Evolutionary conservation across 345 rosid genomes (phyloP).

Genomic region (Dovyalis caffra): DNA sequence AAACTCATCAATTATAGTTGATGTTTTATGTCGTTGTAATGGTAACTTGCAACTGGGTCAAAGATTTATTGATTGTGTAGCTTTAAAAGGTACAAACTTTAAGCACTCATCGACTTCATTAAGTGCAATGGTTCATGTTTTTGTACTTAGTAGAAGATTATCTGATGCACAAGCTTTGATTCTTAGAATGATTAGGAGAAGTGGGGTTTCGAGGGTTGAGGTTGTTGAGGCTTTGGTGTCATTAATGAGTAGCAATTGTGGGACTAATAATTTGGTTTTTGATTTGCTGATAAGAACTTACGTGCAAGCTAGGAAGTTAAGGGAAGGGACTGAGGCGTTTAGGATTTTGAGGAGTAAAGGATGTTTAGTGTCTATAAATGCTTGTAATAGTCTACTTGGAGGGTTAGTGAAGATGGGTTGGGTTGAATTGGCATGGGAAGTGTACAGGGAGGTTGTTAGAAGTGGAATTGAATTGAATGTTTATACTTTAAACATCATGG

Average conservation of each 20-base stretch:
- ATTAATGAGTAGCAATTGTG: slow-evolving; percentile 25
- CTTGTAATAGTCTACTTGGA: slow-evolving; percentile 69
- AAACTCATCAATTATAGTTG: slow-evolving; percentile 47
- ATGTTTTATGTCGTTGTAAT: slow-evolving; percentile 53
- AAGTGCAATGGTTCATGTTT: slow-evolving; percentile 61
- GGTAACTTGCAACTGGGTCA: slow-evolving; percentile 45
- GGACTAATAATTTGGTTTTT: slow-evolving; percentile 43
- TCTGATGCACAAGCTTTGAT: slow-evolving; percentile 74
- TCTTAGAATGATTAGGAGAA: slow-evolving; percentile 77
- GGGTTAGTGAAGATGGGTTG: slow-evolving; percentile 67
- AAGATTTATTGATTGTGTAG: slow-evolving; percentile 43
- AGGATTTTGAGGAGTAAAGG: slow-evolving; percentile 29
- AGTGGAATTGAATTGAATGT: slow-evolving; percentile 42
- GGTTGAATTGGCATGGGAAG: slow-evolving; percentile 61
- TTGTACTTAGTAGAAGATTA: slow-evolving; percentile 51
- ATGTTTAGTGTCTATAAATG: slow-evolving; percentile 45
- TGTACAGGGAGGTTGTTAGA: slow-evolving; percentile 33
- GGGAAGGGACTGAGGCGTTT: slow-evolving; percentile 52
- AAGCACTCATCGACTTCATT: slow-evolving; percentile 59
- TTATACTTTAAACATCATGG: slow-evolving; percentile 74
- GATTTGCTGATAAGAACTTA: slow-evolving; percentile 74
- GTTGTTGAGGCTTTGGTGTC: slow-evolving; percentile 52
- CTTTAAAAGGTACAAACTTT: slow-evolving; percentile 34
- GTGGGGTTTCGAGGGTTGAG: slow-evolving; percentile 61
- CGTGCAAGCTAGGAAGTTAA: slow-evolving; percentile 71